Base-by-base conservation (phyloP, 768 basidiomycete genomes). In the Rhizopogon vinicolor region DNA sequence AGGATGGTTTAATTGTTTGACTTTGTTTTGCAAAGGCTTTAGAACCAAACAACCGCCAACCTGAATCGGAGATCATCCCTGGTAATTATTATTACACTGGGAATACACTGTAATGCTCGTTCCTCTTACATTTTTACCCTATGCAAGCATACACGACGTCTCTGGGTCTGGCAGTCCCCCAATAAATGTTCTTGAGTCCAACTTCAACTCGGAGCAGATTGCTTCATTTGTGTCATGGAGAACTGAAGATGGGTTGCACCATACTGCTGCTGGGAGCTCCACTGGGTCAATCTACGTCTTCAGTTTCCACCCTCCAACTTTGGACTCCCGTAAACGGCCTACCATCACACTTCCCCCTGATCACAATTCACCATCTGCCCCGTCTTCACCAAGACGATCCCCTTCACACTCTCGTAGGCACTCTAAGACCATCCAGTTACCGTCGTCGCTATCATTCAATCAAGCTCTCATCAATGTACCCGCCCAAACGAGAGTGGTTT, bases 401-500 rank as follows among this genome's bases (percentile, higher is more conserved):
- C 61, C 48, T 5, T 43, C 62, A 2, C 60, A 59, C 31, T 62
- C 68, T 18, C 70, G 62, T 45, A 62, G 68, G 44, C 62, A 62
- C 16, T 71, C 69, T n/a, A 56, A 55, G 10, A 58, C 66, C 16
- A 51, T 63, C 3, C 62, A 59, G 2, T 78, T 77, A 2, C 74
- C 75, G 7, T 72, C 78, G 1, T 71, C 73, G 3, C 43, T 68
- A n/a, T 57, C 67, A 50, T 52, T 74, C 54, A 64, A 70, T 41
- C 69, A 66, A 42, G 58, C 77, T 8, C 80, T 82, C 4, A 85
- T 87, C 64, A 74, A 74, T 39, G 68, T 85, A 10, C 70, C 79
- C n/a, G 70, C 78, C 28, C 80, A 83, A 50, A 78, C 87, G 16
- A 77, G 81, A 5, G 78, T 86, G 5, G 86, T 89, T 1, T 87